Evolutionary conservation across 1,284 basidiomycete species (phyloP), one percentile per base, ranked within the genome.

Genomic region (Ceratobasidium sp.): DNA sequence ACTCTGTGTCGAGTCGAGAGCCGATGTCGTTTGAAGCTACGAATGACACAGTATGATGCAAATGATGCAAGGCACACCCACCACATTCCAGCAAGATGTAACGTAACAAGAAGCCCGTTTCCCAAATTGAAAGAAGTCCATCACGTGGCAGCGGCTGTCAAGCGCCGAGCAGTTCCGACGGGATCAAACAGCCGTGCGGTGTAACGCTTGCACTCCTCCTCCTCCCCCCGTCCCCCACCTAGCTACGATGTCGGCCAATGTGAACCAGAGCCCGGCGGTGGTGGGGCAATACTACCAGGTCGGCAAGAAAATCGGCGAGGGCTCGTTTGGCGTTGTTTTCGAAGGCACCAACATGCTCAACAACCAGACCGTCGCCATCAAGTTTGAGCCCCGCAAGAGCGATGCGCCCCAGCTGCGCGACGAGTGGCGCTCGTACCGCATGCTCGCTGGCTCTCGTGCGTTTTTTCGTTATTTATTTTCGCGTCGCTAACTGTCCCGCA

Each of bases 381-480:
- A 98, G 83, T 98, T 98, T 85, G 94, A 97, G 86, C 94, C 94
- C 15, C 84, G 94, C 75, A 98, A 98, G 81, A 94, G 93, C 32
- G 95, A 98, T 80, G 95, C 95, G 8, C 96, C 96, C 42, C 96
- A 98, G 79, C 85, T 98, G 29, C 85, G 95, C 71, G 95, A 98
- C 79, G 95, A 98, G 83, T 98, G 95, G 83, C 88, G 95, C 72
- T 94, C 93, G 47, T 98, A 98, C 83, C 94, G 96, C 79, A 97
- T 97, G 76, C 83, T 98, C 52, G 87, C 90, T 68, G 94, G 94
- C 71, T 96, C 92, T 78, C 85, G 94, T 96, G 76, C 80, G 93
- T 92, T 45, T 42, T 17, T 52, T 35, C 45, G 43, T 31, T 50
- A 50, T 71, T 71, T 10, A 17, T 20, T 34, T 34, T 34, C 29